Evolutionary conservation across 1,139 yeast genomes (phyloP), one percentile per base, ranked within the genome.

Genomic region (Diutina pseudorugosa): DNA sequence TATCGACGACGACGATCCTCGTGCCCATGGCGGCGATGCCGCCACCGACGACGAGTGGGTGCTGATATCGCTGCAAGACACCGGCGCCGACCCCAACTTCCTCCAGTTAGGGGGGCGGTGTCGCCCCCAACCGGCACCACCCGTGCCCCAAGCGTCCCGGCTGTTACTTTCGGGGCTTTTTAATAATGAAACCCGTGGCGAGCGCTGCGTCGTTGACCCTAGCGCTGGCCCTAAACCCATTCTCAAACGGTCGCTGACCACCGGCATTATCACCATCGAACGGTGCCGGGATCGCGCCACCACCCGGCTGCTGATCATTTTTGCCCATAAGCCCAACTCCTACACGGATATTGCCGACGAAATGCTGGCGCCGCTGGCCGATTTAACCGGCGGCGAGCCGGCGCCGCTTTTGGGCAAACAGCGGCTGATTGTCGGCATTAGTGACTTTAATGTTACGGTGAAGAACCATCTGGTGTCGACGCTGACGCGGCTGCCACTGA

Each of bases 261-360:
- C 49, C 8, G 49, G 49, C 21, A 45, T 45, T 33, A 45, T 45
- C 14, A 45, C 49, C 49, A 45, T 45, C n/a, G 49, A 45, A 18
- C 25, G 16, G 18, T 30, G 21, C n/a, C 16, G 27, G 9, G 49
- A 25, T 16, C n/a, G 20, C 21, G 25, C 14, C 19, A 25, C n/a
- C 16, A n/a, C 25, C 14, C 30, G 18, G 19, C 21, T 23, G 18
- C 47, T 14, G 33, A 45, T 45, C 40, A 45, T 45, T 11, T 45
- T 45, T 14, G 49, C 49, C 40, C 25, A 27, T 5, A 45, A 45
- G 40, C 49, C 25, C 2, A 45, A 27, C 33, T 45, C 49, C n/a
- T 45, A 23, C 40, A 45, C 49, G 21, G 49, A 45, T 18, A 27
- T 45, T 7, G 6, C 21, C 16, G 25, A 45, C 18, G 47, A 43